phyloP scores from a whole-genome alignment of 768 basidiomycete species.

The Lactarius psammicola region DNA sequence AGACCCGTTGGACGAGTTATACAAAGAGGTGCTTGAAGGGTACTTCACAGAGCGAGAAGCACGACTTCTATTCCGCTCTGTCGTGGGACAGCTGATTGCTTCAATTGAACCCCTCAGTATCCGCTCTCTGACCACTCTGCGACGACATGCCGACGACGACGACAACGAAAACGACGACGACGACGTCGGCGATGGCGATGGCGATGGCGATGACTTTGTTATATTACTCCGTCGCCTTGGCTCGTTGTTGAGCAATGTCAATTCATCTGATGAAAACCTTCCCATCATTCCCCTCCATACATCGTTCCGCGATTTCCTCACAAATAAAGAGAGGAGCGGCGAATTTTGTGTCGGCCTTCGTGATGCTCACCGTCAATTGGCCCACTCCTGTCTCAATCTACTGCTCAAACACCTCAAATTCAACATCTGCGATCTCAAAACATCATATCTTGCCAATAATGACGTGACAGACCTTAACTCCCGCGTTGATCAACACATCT shows the following conservation, averaged over 20 bases:
- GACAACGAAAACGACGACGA: too few relatives aligned
- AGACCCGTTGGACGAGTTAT: neutral
- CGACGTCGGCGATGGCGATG: too few relatives aligned
- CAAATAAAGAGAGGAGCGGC: neutral
- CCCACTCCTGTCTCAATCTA: neutral
- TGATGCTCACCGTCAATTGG: neutral
- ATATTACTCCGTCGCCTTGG: neutral
- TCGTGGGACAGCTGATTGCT: neutral
- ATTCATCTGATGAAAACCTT: neutral
- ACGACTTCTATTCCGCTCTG: neutral
- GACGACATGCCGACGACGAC: too few relatives aligned
- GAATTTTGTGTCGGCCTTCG: neutral
- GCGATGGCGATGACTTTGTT: too few relatives aligned
- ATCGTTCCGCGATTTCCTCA: slow-evolving; percentile 6
- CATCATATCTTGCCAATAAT: neutral
- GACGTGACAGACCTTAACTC: neutral
- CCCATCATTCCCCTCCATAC: slow-evolving; percentile 1
- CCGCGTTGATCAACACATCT: neutral
- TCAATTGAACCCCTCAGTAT: neutral
- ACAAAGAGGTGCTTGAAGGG: neutral
- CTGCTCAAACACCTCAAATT: neutral
- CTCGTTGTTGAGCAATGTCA: slow-evolving; percentile 9
- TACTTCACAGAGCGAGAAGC: neutral
- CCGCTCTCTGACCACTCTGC: neutral
- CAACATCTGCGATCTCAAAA: neutral